These are phyloP conservation scores for Trichoderma gracile DNA, from an alignment of 2,329 filamentous ascomycete genomes.

Conservation along the genomic window DNA sequence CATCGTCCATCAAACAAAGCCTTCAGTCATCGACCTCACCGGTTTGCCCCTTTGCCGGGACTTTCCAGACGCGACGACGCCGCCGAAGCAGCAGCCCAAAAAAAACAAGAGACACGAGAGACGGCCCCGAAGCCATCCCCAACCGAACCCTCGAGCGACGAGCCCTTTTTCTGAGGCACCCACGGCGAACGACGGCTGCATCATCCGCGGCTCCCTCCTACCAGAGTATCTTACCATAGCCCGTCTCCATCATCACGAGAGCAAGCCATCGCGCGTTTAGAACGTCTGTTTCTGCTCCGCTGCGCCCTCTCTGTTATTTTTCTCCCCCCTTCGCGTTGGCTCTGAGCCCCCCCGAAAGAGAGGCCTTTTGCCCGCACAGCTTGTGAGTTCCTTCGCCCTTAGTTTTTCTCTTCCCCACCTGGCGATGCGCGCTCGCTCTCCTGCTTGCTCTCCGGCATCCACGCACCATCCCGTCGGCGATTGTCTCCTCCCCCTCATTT, in stretches of 20 bases:
- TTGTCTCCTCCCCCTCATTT: background rate
- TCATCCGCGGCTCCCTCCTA: slow-evolving; percentile 12
- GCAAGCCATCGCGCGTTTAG: slow-evolving; percentile 18
- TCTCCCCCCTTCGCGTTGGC: slow-evolving; percentile 10
- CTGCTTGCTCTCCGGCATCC: background rate
- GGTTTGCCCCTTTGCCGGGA: background rate
- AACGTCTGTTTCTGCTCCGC: slow-evolving; percentile 12
- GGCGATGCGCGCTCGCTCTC: slow-evolving; percentile 19
- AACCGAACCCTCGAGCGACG: background rate
- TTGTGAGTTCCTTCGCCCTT: slow-evolving; percentile 13
- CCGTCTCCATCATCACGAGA: slow-evolving; percentile 4
- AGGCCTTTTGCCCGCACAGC: slow-evolving; percentile 9
- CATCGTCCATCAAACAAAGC: slow-evolving; percentile 15
- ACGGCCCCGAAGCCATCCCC: slow-evolving; percentile 27
- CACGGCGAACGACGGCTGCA: slow-evolving; percentile 32
- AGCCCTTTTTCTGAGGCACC: slow-evolving; percentile 33
- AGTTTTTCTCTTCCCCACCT: slow-evolving; percentile 8
- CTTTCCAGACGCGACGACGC: slow-evolving; percentile 26
- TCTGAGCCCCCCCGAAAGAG: background rate
- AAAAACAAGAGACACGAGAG: slow-evolving; percentile 12
- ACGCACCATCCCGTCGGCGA: slow-evolving; percentile 15
- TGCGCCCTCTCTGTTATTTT: background rate
- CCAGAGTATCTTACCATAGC: background rate
- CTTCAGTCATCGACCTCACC: background rate
- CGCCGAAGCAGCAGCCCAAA: slow-evolving; percentile 15